Evolutionary conservation across 805 yeast species (phyloP).

Genomic region (Pichia ethanolica): DNA sequence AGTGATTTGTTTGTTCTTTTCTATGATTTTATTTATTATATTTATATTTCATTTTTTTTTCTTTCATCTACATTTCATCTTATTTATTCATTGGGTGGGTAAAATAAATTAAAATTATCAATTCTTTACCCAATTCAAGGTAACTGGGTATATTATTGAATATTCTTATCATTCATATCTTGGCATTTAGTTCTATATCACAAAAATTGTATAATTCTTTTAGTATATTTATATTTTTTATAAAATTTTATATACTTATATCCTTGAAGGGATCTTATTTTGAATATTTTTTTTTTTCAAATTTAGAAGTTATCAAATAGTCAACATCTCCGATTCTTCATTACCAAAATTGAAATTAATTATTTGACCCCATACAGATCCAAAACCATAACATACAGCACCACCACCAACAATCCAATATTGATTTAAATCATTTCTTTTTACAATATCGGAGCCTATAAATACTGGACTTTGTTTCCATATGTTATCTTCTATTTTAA

Average conservation of each 20-base stretch:
- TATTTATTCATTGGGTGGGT: background rate
- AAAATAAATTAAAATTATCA: background rate
- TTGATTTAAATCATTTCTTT: slow-evolving; percentile 11
- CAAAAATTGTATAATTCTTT: background rate
- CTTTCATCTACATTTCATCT: background rate
- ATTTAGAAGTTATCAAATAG: too few relatives aligned
- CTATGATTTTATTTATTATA: background rate
- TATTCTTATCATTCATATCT: background rate
- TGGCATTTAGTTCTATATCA: slow-evolving; percentile 1
- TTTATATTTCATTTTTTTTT: background rate
- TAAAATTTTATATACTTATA: background rate
- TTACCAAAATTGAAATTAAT: background rate
- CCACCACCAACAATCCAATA: slow-evolving; percentile 51
- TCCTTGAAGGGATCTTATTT: slow-evolving; percentile 8
- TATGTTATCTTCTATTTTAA: slow-evolving; percentile 26
- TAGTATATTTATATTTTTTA: too few relatives aligned
- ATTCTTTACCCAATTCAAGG: background rate
- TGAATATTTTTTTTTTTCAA: background rate
- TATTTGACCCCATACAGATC: slow-evolving; percentile 41
- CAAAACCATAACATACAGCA: slow-evolving; percentile 78
- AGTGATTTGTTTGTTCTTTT: background rate
- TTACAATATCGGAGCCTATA: slow-evolving; percentile 41
- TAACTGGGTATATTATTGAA: background rate
- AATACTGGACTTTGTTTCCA: slow-evolving; percentile 42
- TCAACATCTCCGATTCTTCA: background rate